phyloP scores from a whole-genome alignment of 495 filamentous ascomycete species.

The Penicillium fimorum region DNA sequence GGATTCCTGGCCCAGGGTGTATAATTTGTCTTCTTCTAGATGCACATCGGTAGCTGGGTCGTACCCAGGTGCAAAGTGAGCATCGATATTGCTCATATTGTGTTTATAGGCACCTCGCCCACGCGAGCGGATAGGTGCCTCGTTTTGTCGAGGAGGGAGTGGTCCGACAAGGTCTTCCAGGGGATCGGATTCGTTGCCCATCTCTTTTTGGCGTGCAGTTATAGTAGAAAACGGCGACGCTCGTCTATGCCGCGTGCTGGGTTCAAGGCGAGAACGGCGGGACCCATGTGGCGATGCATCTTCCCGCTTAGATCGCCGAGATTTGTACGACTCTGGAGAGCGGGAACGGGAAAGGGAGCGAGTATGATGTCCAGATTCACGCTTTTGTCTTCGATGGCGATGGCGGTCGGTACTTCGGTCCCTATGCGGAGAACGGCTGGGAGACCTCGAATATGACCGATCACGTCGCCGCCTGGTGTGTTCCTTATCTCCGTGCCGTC shows the following conservation, averaged over 20 bases:
- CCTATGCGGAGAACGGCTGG: conserved; percentile 34
- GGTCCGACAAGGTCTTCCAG: conserved; percentile 81
- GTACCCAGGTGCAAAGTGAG: conserved; percentile 73
- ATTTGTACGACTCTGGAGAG: conserved; percentile 17
- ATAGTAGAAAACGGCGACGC: not conserved
- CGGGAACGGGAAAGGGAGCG: conserved; percentile 37
- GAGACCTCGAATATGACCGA: conserved; percentile 36
- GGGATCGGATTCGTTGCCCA: conserved; percentile 64
- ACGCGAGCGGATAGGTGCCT: conserved; percentile 53
- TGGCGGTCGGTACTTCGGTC: conserved; percentile 22
- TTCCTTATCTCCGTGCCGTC: conserved; percentile 16
- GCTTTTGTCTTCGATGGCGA: conserved; percentile 27
- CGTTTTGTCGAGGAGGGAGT: conserved; percentile 52
- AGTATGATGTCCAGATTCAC: conserved; percentile 25
- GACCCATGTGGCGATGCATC: conserved; percentile 12
- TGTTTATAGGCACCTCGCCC: conserved; percentile 68
- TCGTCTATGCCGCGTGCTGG: conserved; percentile 5
- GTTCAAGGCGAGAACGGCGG: conserved; percentile 11
- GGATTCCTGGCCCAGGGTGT: conserved; percentile 22
- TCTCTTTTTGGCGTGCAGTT: conserved; percentile 6
- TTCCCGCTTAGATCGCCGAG: conserved; percentile 8
- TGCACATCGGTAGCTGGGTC: conserved; percentile 71
- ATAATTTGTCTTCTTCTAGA: conserved; percentile 45
- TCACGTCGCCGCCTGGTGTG: conserved; percentile 17
- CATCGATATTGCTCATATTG: conserved; percentile 67